phyloP scores from a whole-genome alignment of 495 filamentous ascomycete genomes.

The Aspergillus kassunensis region DNA sequence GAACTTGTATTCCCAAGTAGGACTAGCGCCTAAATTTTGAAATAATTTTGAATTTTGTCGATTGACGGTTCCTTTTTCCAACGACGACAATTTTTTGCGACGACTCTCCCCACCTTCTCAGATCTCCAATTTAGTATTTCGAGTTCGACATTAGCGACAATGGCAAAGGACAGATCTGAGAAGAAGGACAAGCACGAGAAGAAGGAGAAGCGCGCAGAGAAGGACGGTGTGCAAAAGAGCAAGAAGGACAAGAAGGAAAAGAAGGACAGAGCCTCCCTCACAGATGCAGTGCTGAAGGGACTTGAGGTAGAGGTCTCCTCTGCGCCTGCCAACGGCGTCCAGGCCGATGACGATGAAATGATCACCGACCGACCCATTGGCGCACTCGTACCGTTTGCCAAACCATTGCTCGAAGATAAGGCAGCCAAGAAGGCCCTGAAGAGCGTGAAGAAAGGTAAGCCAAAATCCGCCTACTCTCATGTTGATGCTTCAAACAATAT shows the following conservation, averaged over 20 bases:
- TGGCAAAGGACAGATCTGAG: conserved; percentile 54
- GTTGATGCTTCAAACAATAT: too few species aligned
- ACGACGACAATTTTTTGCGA: conserved; percentile 21
- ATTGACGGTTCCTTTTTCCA: conserved; percentile 23
- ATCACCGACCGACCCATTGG: conserved; percentile 54
- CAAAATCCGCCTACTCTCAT: neutral
- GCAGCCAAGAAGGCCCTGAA: conserved; percentile 87
- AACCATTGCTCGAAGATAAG: conserved; percentile 88
- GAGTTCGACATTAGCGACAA: conserved; percentile 27
- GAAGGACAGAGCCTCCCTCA: conserved; percentile 60
- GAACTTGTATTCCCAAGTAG: conserved; percentile 20
- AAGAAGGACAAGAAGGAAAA: conserved; percentile 66
- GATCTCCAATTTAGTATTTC: conserved; percentile 15
- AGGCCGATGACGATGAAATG: conserved; percentile 47
- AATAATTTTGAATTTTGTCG: conserved; percentile 40
- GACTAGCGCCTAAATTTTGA: conserved; percentile 44
- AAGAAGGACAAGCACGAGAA: conserved; percentile 76
- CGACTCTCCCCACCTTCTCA: conserved; percentile 15
- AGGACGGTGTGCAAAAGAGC: conserved; percentile 68
- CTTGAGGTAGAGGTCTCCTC: conserved; percentile 47
- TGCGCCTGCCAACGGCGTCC: conserved; percentile 31
- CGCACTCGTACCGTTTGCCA: conserved; percentile 87
- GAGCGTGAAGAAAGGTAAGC: conserved; percentile 85
- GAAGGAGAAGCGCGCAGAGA: conserved; percentile 76
- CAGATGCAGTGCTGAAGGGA: conserved; percentile 53